phyloP scores from a whole-genome alignment of 2,329 filamentous ascomycete genomes.

The Pleomassaria siparia region DNA sequence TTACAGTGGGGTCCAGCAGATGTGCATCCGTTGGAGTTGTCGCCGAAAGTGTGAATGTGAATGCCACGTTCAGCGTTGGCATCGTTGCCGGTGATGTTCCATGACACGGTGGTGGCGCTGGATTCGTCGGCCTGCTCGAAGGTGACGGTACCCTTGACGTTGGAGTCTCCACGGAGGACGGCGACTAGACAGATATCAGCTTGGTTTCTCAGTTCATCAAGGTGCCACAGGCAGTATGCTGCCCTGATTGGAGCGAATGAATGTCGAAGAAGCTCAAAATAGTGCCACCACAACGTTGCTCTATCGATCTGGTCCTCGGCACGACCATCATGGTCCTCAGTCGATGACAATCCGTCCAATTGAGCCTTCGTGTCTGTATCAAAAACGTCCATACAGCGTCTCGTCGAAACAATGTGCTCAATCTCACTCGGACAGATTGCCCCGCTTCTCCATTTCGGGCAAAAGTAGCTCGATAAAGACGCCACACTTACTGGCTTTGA shows the following conservation, averaged over 20 bases:
- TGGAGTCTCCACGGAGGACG: constrained; percentile 97
- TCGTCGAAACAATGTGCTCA: constrained; percentile 61
- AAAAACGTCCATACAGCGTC: constrained; percentile 10
- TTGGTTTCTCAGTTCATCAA: constrained; percentile 24
- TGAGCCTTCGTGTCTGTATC: constrained; percentile 16
- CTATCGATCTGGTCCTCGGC: too few relatives aligned
- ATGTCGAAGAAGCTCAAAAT: constrained; percentile 7
- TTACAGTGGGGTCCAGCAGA: constrained; percentile 96
- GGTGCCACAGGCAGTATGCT: constrained; percentile 22
- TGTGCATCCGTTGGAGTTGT: constrained; percentile 99
- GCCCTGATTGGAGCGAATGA: constrained; percentile 24
- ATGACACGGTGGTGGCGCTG: constrained; percentile 81
- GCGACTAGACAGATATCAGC: constrained; percentile 64
- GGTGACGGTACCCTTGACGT: constrained; percentile 87
- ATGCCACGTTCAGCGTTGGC: constrained; percentile 95
- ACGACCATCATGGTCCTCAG: constrained; percentile 24
- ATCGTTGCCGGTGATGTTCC: constrained; percentile 90
- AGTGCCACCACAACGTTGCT: constrained; percentile 2
- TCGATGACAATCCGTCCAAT: constrained; percentile 15
- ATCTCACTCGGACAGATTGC: constrained; percentile 52
- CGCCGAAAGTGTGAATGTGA: constrained; percentile 98
- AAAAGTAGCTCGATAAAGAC: constrained; percentile 19
- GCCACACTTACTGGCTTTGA: constrained; percentile 83
- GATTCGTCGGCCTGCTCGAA: constrained; percentile 91
- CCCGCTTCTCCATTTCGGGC: constrained; percentile 35